phyloP scores from a whole-genome alignment of 768 basidiomycete genomes.

The Phylloporus sp. region DNA sequence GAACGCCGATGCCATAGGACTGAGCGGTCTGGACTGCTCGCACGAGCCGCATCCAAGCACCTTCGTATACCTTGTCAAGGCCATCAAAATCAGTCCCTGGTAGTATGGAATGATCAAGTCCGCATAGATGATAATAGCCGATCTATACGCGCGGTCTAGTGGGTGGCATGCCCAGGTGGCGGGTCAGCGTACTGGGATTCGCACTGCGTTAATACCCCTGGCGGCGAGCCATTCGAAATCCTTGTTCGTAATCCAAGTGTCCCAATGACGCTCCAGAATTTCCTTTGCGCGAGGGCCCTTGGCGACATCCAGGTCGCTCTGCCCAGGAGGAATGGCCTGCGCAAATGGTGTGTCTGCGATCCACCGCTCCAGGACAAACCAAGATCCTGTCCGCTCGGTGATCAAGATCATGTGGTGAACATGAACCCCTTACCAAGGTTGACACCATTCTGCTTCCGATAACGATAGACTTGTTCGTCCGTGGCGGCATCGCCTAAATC shows the following conservation, averaged over 20 bases:
- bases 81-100: conserved; percentile 61
- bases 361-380: conserved; percentile 81
- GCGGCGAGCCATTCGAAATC: conserved; percentile 54
- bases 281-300: conserved; percentile 43
- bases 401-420: conserved; percentile 5
- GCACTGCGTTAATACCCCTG: conserved; percentile 54
- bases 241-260: conserved; percentile 47
- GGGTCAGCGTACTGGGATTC: conserved; percentile 58
- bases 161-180: background rate
- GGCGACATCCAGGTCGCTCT: conserved; percentile 71
- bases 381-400: conserved; percentile 45
- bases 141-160: conserved; percentile 39
- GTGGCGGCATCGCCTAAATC: conserved; percentile 5
- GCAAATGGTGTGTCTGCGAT: conserved; percentile 57
- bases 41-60: conserved; percentile 65
- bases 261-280: conserved; percentile 44
- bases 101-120: conserved; percentile 53
- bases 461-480: conserved; percentile 40
- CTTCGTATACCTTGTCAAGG: conserved; percentile 44
- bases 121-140: conserved; percentile 68
- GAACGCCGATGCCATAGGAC: conserved; percentile 59
- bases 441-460: conserved; percentile 73
- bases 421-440: conserved; percentile 55
- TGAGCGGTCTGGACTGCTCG: conserved; percentile 56
- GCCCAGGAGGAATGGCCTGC: conserved; percentile 45